A percentile compares a stretch with the other conserved stretches of the same genome.
Evolutionary conservation across 225 moss, liverwort and hornwort genomes (phyloP).

Genomic region (Takakia lepidozioides): DNA sequence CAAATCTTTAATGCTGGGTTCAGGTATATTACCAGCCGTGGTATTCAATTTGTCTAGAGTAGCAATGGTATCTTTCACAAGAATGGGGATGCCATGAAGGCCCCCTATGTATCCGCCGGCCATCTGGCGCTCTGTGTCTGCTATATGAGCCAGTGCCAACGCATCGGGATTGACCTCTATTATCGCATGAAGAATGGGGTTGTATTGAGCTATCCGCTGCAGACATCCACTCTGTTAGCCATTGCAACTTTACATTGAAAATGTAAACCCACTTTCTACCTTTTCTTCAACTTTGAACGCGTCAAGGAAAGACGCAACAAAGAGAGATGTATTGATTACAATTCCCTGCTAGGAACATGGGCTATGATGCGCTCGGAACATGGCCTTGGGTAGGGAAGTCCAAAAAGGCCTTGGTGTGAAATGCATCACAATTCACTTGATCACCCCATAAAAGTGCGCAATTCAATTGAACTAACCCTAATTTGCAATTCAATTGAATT

Average conservation of each 20-base stretch:
- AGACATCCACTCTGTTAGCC: conserved; percentile 1
- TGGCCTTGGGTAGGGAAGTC: too few species aligned
- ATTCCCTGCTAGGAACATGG: not conserved
- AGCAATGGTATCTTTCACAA: conserved; percentile 21
- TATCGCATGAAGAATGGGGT: conserved; percentile 12
- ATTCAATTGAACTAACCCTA: too few species aligned
- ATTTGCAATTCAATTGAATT: too few species aligned
- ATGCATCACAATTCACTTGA: too few species aligned
- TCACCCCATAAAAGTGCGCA: too few species aligned
- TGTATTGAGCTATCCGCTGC: conserved; percentile 9
- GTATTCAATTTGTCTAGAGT: conserved; percentile 16
- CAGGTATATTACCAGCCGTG: conserved; percentile 14
- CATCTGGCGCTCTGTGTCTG: conserved; percentile 9
- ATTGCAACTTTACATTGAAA: too few species aligned
- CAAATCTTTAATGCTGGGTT: too few species aligned
- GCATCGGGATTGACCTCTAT: conserved; percentile 25
- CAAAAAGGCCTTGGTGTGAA: too few species aligned
- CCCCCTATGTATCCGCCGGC: conserved; percentile 20
- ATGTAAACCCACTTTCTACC: too few species aligned
- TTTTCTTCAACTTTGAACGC: too few species aligned
- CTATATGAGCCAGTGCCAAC: conserved; percentile 13
- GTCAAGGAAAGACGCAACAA: too few species aligned
- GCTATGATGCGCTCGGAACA: not conserved
- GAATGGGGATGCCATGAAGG: conserved; percentile 22
- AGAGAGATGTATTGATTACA: too few species aligned